These are phyloP conservation scores for Cladorrhinum samala DNA, from an alignment of 495 filamentous ascomycete genomes.

Conservation along the genomic window DNA sequence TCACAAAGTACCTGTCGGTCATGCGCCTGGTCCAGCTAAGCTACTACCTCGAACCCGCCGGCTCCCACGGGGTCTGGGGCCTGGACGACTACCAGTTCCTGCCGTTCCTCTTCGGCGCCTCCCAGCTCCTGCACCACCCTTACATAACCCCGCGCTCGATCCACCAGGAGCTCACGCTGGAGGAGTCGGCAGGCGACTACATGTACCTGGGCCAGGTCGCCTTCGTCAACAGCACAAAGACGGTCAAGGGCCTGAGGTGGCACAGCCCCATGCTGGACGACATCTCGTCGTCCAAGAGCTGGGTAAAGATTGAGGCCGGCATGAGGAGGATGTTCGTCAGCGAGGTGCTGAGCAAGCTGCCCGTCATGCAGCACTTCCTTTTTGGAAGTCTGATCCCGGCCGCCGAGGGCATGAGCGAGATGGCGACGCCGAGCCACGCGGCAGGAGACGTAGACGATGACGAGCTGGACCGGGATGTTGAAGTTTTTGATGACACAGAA, in stretches of 20 bases:
- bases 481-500: constrained; percentile 54
- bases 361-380: constrained; percentile 97
- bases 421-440: constrained; percentile 40
- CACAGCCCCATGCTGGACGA: constrained; percentile 98
- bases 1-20: constrained; percentile 71
- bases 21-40: constrained; percentile 78
- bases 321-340: constrained; percentile 95
- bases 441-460: constrained; percentile 36
- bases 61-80: constrained; percentile 94
- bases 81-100: constrained; percentile 97
- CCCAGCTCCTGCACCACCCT: constrained; percentile 79
- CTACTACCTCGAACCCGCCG: constrained; percentile 93
- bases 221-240: constrained; percentile 95
- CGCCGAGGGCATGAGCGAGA: constrained; percentile 69
- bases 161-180: constrained; percentile 76
- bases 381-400: constrained; percentile 83
- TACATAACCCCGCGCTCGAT: constrained; percentile 83
- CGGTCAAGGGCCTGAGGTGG: constrained; percentile 90
- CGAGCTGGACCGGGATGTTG: constrained; percentile 49
- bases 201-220: constrained; percentile 87
- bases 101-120: constrained; percentile 89
- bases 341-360: constrained; percentile 88
- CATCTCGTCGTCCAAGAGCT: constrained; percentile 85
- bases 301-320: constrained; percentile 86
- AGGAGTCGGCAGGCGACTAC: constrained; percentile 76